These are phyloP conservation scores for Psilocybe azurescens DNA, from an alignment of 768 basidiomycete genomes.

Conservation along the genomic window DNA sequence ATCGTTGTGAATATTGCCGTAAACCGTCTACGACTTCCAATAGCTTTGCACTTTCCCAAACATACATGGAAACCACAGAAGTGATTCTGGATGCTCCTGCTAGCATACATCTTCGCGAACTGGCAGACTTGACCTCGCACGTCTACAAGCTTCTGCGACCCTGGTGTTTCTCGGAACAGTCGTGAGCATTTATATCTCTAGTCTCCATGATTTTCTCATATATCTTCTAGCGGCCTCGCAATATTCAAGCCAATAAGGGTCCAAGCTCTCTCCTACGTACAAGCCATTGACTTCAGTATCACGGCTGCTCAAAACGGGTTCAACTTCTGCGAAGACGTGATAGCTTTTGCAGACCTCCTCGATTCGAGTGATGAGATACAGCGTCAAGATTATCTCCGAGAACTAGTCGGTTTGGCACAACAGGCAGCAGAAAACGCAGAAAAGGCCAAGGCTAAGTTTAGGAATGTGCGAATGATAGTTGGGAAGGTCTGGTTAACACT, in stretches of 20 bases:
- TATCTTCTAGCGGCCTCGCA: not conserved
- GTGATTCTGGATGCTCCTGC: not conserved
- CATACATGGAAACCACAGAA: not conserved
- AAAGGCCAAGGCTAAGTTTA: not conserved
- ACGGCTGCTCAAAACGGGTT: slow-evolving; percentile 9
- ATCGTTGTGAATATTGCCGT: not conserved
- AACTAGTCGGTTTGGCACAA: no score
- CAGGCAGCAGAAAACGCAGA: not conserved
- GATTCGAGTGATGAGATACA: no score
- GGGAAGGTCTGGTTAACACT: not conserved
- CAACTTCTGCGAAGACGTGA: slow-evolving; percentile 9
- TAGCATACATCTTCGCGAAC: slow-evolving; percentile 1
- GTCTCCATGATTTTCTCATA: not conserved
- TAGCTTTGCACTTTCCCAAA: not conserved
- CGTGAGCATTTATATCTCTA: not conserved
- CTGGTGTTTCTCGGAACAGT: slow-evolving; percentile 5
- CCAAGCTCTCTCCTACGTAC: slow-evolving; percentile 8
- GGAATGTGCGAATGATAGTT: not conserved
- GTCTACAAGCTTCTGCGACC: slow-evolving; percentile 9
- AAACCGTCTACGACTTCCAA: not conserved
- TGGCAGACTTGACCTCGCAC: slow-evolving; percentile 4
- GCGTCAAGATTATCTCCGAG: no score
- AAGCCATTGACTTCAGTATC: slow-evolving; percentile 12
- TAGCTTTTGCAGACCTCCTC: no score
- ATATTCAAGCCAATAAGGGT: not conserved